Evolutionary conservation across 345 rosid species (phyloP).

Genomic region (Eutrema heterophyllum): DNA sequence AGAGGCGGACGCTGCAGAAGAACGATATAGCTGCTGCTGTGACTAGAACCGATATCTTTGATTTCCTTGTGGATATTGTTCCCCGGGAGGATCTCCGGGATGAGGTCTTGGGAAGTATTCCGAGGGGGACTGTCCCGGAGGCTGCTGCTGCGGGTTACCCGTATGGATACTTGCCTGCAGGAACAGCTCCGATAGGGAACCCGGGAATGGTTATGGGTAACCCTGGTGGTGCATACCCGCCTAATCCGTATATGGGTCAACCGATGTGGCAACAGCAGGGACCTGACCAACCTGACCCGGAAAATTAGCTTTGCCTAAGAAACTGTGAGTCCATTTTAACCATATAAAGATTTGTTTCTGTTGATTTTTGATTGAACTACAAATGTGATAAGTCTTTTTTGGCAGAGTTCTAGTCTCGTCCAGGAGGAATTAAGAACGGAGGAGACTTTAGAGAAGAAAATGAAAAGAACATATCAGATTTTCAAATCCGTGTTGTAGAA

Average conservation of each 20-base stretch:
- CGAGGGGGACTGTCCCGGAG: slow-evolving; percentile 25
- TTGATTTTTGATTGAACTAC: background rate
- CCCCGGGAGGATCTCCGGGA: slow-evolving; percentile 92
- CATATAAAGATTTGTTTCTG: background rate
- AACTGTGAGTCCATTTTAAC: slow-evolving; percentile 8
- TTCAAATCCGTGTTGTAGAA: slow-evolving; percentile 15
- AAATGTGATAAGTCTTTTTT: background rate
- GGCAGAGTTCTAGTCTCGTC: slow-evolving; percentile 20
- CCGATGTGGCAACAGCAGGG: slow-evolving; percentile 75
- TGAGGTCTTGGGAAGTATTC: slow-evolving; percentile 52
- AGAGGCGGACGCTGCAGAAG: slow-evolving; percentile 92
- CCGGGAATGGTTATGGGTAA: slow-evolving; percentile 90
- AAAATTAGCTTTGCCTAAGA: slow-evolving; percentile 23
- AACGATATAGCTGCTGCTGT: slow-evolving; percentile 95
- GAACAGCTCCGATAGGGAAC: slow-evolving; percentile 54
- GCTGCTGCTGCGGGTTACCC: slow-evolving; percentile 68
- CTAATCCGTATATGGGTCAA: slow-evolving; percentile 66
- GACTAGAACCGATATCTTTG: slow-evolving; percentile 90
- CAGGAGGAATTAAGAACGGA: slow-evolving; percentile 16
- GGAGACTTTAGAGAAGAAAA: slow-evolving; percentile 17
- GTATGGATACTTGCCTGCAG: slow-evolving; percentile 70
- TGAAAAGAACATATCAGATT: slow-evolving; percentile 19
- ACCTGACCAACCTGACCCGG: slow-evolving; percentile 69
- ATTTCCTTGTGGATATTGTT: slow-evolving; percentile 88
- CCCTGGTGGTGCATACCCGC: slow-evolving; percentile 61